A percentile compares a stretch with the other conserved stretches of the same genome.
Conservation (phyloP, 2,329 filamentous ascomycete genomes). For the Trichoderma arundinaceum region DNA sequence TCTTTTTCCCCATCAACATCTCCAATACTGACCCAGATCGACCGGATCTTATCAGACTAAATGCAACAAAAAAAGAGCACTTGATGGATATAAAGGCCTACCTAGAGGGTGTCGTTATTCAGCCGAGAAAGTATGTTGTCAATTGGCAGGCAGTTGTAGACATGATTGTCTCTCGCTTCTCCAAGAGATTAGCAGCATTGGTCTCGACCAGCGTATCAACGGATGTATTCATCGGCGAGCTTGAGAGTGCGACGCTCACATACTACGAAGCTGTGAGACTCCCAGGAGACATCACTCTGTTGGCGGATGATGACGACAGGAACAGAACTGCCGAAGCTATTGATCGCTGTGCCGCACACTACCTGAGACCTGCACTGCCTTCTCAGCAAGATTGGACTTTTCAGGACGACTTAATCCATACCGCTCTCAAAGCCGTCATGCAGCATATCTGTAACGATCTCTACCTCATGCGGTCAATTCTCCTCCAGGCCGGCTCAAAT, state of each 20-base stretch:
- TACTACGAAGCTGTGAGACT: slow-evolving; percentile 43
- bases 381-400: slow-evolving; percentile 18
- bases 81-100: slow-evolving; percentile 49
- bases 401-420: slow-evolving; percentile 30
- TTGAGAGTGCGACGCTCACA: slow-evolving; percentile 49
- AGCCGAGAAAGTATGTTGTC: slow-evolving; percentile 43
- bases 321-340: slow-evolving; percentile 48
- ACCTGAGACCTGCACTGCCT: slow-evolving; percentile 6
- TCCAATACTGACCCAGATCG: slow-evolving; percentile 48
- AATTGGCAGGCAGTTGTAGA: slow-evolving; percentile 73
- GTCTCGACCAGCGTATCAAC: slow-evolving; percentile 39
- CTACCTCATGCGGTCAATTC: slow-evolving; percentile 34
- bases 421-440: slow-evolving; percentile 23
- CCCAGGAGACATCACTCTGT: slow-evolving; percentile 35
- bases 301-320: slow-evolving; percentile 38
- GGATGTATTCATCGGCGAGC: slow-evolving; percentile 43
- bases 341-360: slow-evolving; percentile 47
- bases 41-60: slow-evolving; percentile 44
- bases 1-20: slow-evolving; percentile 58
- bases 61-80: slow-evolving; percentile 40
- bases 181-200: slow-evolving; percentile 56
- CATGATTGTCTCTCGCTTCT: slow-evolving; percentile 68
- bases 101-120: slow-evolving; percentile 50
- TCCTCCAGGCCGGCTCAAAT: slow-evolving; percentile 34
- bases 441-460: slow-evolving; percentile 30